Percentiles rank a stretch among this genome's conserved stretches.
These are phyloP conservation scores for Mrakia gelida DNA, from an alignment of 768 basidiomycete genomes.

Conservation along the genomic window DNA sequence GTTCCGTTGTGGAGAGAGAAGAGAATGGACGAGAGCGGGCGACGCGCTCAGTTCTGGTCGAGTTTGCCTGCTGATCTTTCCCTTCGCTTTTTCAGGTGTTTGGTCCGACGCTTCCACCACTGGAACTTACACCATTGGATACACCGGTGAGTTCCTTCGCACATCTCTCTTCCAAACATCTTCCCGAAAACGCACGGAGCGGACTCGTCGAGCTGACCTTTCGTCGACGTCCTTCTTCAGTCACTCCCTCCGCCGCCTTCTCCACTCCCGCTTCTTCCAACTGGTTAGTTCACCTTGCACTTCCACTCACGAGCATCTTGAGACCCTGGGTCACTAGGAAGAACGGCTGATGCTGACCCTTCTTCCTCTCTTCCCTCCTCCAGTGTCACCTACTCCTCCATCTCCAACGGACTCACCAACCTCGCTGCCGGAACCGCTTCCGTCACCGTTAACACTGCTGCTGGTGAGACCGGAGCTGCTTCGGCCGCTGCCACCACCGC, in stretches of 20 bases:
- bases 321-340: too few relatives aligned
- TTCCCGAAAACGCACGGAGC: too few relatives aligned
- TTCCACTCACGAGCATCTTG: not conserved
- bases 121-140: constrained; percentile 42
- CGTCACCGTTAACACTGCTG: not conserved
- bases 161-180: too few relatives aligned
- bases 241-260: constrained; percentile 42
- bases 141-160: constrained; percentile 32
- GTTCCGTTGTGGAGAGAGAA: too few relatives aligned
- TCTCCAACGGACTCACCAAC: constrained; percentile 39
- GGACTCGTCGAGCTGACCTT: too few relatives aligned
- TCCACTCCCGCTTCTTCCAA: constrained; percentile 35
- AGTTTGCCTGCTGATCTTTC: too few relatives aligned
- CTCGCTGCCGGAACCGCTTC: constrained; percentile 33
- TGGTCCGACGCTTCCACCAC: constrained; percentile 36
- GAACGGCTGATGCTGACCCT: not conserved
- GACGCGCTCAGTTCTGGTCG: too few relatives aligned
- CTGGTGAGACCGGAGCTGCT: not conserved
- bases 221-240: not conserved
- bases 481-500: not conserved
- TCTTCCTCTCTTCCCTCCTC: not conserved
- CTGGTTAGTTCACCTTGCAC: constrained; percentile 8
- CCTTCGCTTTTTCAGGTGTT: too few relatives aligned
- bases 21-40: too few relatives aligned
- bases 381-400: constrained; percentile 40